Evolutionary conservation across 2,329 filamentous ascomycete genomes (phyloP).

Genomic region (Nemania serpens): DNA sequence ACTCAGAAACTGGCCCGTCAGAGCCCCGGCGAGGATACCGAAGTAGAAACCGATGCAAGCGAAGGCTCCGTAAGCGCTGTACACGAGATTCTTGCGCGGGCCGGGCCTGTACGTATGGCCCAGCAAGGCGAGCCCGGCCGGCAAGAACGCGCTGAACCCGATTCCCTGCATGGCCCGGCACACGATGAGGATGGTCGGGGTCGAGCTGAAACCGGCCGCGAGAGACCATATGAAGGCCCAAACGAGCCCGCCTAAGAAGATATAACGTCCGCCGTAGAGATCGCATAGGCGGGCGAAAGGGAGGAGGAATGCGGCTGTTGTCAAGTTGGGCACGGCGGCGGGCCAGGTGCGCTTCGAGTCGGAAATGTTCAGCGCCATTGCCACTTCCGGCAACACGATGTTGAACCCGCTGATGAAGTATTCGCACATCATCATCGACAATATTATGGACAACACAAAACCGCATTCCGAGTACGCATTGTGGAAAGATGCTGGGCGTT

Average conservation of each 20-base stretch:
- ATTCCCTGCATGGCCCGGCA: slow-evolving; percentile 77
- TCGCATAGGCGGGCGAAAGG: slow-evolving; percentile 66
- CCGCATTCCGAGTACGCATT: slow-evolving; percentile 57
- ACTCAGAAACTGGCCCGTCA: slow-evolving; percentile 60
- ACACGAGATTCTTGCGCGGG: slow-evolving; percentile 69
- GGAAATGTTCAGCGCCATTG: slow-evolving; percentile 66
- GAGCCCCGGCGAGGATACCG: slow-evolving; percentile 68
- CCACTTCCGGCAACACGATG: slow-evolving; percentile 71
- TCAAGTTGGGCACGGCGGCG: slow-evolving; percentile 63
- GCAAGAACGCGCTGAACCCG: slow-evolving; percentile 73
- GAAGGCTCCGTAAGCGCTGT: slow-evolving; percentile 60
- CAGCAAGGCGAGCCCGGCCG: slow-evolving; percentile 69
- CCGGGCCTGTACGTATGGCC: slow-evolving; percentile 69
- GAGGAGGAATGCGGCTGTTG: slow-evolving; percentile 62
- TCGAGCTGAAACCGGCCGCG: slow-evolving; percentile 70
- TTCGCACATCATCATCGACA: slow-evolving; percentile 67
- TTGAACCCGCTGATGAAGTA: slow-evolving; percentile 79
- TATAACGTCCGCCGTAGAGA: slow-evolving; percentile 60
- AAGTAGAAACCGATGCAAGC: slow-evolving; percentile 60
- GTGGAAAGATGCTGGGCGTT: slow-evolving; percentile 58
- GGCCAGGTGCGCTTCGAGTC: slow-evolving; percentile 65
- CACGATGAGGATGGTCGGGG: slow-evolving; percentile 71
- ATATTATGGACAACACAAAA: slow-evolving; percentile 63
- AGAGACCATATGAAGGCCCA: slow-evolving; percentile 74
- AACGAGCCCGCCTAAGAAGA: slow-evolving; percentile 62